Evolutionary conservation across 2,329 filamentous ascomycete genomes (phyloP), one percentile per base, ranked within the genome.

Genomic region (Microdochium nivale): DNA sequence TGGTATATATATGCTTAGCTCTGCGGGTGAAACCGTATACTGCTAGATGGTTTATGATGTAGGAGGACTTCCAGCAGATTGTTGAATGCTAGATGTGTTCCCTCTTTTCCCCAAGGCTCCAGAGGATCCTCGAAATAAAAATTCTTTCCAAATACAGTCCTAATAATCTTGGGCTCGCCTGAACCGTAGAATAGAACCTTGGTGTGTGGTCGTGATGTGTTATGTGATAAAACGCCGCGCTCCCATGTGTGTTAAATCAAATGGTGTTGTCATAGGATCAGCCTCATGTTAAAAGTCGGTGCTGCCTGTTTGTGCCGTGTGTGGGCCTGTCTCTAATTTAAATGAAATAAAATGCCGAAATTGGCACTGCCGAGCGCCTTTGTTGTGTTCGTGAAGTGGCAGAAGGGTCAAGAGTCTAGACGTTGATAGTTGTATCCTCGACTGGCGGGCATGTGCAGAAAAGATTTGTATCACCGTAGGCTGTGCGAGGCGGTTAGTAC

Each of bases 401-500:
- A n/a, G n/a, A n/a, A n/a, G n/a, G n/a, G n/a, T n/a, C n/a, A n/a
- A n/a, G n/a, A n/a, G n/a, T n/a, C 46, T 51, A 54, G 19, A 47
- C 30, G 10, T 55, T 50, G n/a, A 62, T 64, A 1, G 72, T 77
- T 16, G 75, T 79, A 58, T 79, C 77, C 68, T 90, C 87, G 8
- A 95, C 88, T 0, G 91, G 90, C 37, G 88, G 87, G 67, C 91
- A 96, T 10, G 90, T 95, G 76, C 91, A 96, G 79, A 96, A 96
- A 55, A 96, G 81, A 72, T 96, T 95, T 63, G 86, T 80, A 65
- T 96, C 91, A 54, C 91, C 91, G 63, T 89, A 96, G 13, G 88
- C 88, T 92, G 59, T 30, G 21, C 21, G 21, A 53, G 40, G 49
- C 37, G 27, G 23, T 25, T 46, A 24, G 32, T 14, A 35, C 11